A percentile compares a stretch with the other conserved stretches of the same genome.
phyloP scores from a whole-genome alignment of 140 eudicot species.

The Stevia rebaudiana region DNA sequence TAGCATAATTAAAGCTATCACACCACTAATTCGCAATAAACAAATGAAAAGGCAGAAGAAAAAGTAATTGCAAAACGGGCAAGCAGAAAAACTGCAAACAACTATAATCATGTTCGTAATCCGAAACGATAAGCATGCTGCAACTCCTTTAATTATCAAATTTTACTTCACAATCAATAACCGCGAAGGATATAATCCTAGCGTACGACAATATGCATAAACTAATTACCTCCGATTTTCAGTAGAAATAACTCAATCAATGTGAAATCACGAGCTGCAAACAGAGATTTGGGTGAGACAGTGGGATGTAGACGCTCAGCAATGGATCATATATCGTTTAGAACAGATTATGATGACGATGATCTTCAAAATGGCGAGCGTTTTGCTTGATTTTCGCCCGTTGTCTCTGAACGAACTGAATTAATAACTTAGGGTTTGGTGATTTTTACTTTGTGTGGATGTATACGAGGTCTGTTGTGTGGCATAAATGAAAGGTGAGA shows the following conservation, averaged over 20 bases:
- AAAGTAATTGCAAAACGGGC: background rate
- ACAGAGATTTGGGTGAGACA: background rate
- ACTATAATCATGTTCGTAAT: background rate
- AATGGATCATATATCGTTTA: background rate
- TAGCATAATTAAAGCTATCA: conserved; percentile 1
- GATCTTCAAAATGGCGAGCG: background rate
- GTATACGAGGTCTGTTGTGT: background rate
- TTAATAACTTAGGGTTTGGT: background rate
- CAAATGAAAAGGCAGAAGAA: background rate
- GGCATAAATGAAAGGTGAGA: conserved; percentile 2
- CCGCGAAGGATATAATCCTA: background rate
- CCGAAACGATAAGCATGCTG: background rate
- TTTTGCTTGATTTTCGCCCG: background rate
- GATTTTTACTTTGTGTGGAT: background rate
- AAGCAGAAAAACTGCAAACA: background rate
- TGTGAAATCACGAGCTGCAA: background rate
- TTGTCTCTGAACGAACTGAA: background rate
- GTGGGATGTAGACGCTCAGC: conserved; percentile 1
- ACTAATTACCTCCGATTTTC: conserved; percentile 9
- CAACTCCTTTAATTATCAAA: background rate
- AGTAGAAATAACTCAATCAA: background rate
- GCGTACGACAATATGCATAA: conserved; percentile 2
- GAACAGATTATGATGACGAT: background rate
- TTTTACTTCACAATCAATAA: background rate
- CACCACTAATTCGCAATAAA: background rate